Percentiles rank a stretch among this genome's conserved stretches.
Conservation (phyloP, 768 basidiomycete species). For the Gelatoporia subvermispora region DNA sequence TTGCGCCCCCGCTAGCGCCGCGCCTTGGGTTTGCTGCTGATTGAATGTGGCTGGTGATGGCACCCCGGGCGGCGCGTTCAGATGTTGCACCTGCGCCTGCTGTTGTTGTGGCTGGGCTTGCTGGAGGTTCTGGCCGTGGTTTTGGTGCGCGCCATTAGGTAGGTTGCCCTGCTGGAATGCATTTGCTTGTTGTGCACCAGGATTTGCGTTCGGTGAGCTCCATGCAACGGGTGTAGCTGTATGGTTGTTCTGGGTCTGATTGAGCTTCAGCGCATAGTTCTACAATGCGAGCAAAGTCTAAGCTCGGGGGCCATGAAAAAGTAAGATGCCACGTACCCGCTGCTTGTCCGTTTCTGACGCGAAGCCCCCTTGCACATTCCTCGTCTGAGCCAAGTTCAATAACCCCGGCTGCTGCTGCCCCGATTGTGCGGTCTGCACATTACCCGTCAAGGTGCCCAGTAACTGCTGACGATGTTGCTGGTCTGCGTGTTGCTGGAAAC, state of each 20-base stretch:
- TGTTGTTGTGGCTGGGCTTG: constrained; percentile 28
- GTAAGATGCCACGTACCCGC: constrained; percentile 47
- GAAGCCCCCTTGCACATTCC: constrained; percentile 32
- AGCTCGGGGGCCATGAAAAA: too few species aligned
- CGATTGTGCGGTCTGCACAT: constrained; percentile 20
- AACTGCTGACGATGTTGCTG: constrained; percentile 54
- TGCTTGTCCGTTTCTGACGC: constrained; percentile 64
- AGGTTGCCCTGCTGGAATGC: constrained; percentile 21
- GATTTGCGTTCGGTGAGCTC: constrained; percentile 52
- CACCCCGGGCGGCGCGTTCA: constrained; percentile 50
- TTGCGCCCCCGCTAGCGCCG: constrained; percentile 22
- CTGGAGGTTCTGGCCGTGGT: constrained; percentile 22
- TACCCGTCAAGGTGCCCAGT: constrained; percentile 45
- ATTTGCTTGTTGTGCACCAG: constrained; percentile 24
- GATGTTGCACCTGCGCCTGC: constrained; percentile 37
- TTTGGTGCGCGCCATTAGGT: constrained; percentile 44
- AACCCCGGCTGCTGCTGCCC: constrained; percentile 58
- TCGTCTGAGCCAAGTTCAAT: constrained; percentile 45
- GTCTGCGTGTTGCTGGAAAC: constrained; percentile 43
- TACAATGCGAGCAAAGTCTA: constrained; percentile 3
- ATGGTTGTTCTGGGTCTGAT: constrained; percentile 25
- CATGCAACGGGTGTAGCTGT: constrained; percentile 43
- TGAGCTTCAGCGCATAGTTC: constrained; percentile 49
- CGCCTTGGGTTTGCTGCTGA: constrained; percentile 31
- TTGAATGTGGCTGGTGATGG: constrained; percentile 34